Conservation (phyloP, 805 yeast species). For the Candida andamanensis region DNA sequence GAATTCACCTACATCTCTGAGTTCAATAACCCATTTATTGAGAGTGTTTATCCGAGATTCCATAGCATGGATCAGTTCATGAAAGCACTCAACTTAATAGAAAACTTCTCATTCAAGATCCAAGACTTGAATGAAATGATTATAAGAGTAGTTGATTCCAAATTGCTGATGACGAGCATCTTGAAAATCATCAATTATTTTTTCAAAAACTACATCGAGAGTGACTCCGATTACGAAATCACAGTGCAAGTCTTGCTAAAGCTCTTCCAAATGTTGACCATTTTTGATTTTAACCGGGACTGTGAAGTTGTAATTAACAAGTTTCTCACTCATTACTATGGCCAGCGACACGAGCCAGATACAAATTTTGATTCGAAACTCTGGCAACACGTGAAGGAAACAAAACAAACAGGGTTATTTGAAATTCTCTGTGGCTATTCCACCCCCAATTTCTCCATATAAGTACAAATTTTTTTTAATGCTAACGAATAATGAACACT, state of each 20-base stretch:
- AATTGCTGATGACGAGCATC: conserved; percentile 1
- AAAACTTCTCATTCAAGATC: conserved; percentile 1
- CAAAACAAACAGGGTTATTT: conserved; percentile 3
- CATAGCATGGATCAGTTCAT: not conserved
- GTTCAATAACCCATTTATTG: not conserved
- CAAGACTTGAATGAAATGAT: not conserved
- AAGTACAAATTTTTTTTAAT: too few species aligned
- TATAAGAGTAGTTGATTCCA: not conserved
- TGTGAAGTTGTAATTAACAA: conserved; percentile 3
- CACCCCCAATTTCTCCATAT: conserved; percentile 6
- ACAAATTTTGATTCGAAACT: not conserved
- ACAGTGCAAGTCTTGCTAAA: not conserved
- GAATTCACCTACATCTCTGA: not conserved
- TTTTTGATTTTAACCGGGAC: conserved; percentile 1
- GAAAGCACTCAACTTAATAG: conserved; percentile 1
- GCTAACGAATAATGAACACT: too few species aligned
- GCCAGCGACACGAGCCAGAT: not conserved
- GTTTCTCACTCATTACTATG: conserved; percentile 4
- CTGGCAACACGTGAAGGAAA: conserved; percentile 4
- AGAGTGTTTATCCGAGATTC: conserved; percentile 2
- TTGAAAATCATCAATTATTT: conserved; percentile 2
- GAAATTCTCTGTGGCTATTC: conserved; percentile 7
- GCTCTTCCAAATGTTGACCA: conserved; percentile 1
- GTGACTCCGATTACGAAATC: not conserved
- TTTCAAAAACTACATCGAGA: not conserved